phyloP scores from a whole-genome alignment of 345 rosid genomes.

The Lenwebbia sp. region DNA sequence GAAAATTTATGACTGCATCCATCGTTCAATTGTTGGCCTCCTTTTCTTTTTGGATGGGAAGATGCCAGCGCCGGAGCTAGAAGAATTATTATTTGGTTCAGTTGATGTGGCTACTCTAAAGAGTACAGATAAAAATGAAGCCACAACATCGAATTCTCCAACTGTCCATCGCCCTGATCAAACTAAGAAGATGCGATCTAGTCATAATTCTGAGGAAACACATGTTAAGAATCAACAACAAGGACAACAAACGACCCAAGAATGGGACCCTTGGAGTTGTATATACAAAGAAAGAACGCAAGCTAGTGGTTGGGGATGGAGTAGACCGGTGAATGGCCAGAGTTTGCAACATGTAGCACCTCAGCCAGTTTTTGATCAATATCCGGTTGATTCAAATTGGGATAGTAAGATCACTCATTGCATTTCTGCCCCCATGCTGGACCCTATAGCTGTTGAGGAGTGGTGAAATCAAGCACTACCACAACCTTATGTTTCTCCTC shows the following conservation, averaged over 20 bases:
- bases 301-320: background rate
- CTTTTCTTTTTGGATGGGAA: slow-evolving; percentile 17
- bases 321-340: background rate
- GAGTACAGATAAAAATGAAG: background rate
- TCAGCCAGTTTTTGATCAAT: background rate
- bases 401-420: background rate
- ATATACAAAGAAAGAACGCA: background rate
- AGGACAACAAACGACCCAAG: background rate
- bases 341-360: background rate
- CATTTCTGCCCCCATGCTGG: background rate
- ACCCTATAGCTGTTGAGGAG: background rate
- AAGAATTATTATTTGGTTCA: slow-evolving; percentile 17
- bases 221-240: background rate
- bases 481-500: background rate
- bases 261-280: background rate
- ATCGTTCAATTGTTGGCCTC: slow-evolving; percentile 9
- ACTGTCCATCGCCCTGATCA: background rate
- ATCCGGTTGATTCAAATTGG: background rate
- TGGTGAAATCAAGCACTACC: background rate
- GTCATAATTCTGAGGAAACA: background rate
- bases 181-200: background rate
- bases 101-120: background rate
- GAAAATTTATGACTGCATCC: slow-evolving; percentile 25
- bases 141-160: background rate
- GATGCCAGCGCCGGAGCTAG: slow-evolving; percentile 7